Evolutionary conservation across 495 filamentous ascomycete species (phyloP).

Genomic region (Cercophora scortea): DNA sequence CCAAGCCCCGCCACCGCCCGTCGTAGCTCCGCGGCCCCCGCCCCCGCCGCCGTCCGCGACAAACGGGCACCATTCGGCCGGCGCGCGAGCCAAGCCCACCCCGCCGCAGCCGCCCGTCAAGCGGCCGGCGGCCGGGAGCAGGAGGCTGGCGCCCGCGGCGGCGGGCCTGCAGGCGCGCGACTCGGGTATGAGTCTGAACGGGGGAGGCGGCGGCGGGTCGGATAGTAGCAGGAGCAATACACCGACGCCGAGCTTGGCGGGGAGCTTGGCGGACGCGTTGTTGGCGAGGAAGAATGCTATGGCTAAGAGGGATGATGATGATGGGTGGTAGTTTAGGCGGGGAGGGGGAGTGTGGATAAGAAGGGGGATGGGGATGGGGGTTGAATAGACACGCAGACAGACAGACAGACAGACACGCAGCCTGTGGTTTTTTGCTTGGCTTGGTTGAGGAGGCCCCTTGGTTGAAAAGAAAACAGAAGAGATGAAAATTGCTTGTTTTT

Average conservation of each 20-base stretch:
- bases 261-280: constrained; percentile 77
- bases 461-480: no score
- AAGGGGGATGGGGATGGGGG: no score
- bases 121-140: constrained; percentile 55
- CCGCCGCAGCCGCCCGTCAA: constrained; percentile 83
- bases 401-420: no score
- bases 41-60: constrained; percentile 39
- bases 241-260: constrained; percentile 64
- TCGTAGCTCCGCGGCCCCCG: constrained; percentile 42
- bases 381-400: no score
- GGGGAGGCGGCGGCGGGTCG: constrained; percentile 50
- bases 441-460: no score
- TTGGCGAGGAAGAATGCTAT: constrained; percentile 55
- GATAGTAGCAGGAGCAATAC: constrained; percentile 63
- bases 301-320: constrained; percentile 70
- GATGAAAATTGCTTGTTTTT: no score
- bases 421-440: no score
- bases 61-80: constrained; percentile 31
- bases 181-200: constrained; percentile 65
- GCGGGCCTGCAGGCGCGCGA: constrained; percentile 55
- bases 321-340: constrained; percentile 46
- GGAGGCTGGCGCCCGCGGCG: constrained; percentile 54
- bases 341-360: no score
- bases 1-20: constrained; percentile 40
- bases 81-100: constrained; percentile 57